Base-by-base conservation (phyloP, 164 flowering plant species). In the Kingdonia uniflora region DNA sequence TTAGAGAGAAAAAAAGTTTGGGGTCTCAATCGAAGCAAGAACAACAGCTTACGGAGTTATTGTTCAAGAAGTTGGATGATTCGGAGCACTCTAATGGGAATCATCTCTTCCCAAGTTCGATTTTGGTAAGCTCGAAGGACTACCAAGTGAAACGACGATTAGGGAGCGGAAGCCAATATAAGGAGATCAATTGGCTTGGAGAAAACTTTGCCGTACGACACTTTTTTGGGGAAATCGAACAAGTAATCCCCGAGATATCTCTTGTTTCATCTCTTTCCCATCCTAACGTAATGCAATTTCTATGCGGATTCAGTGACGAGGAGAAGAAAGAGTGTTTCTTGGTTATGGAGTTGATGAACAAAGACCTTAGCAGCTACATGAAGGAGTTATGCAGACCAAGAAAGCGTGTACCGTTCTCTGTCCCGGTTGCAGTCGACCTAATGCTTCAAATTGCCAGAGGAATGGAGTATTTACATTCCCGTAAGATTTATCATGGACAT, bases 381-480 rank as follows among this genome's bases (percentile, higher is more conserved):
- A 87, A 77, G 54, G 97, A 91, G 61, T 60, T 42, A 4, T 62
- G 67, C 33, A 65, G 80, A 5, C 70, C 87, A 14, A 77, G 77
- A 66, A 78, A 71, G 42, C 66, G 76, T 10, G 29, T 70, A 33
- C 78, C 84, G 11, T 75, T 85, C 59, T 63, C 95, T 45, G 68
- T 85, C 8, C 78, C 84, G 0, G 80, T 80, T n/a, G 79, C 75
- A 1, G 74, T 85, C 40, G 95, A 91, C 66, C 45, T 85, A 56
- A 81, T 91, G 96, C 83, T 85, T 33, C 96, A 91, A 59, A 78
- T 91, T 26, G 90, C 96, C 2, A 71, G 98, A 71, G 98, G 95
- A 0, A 87, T 91, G 96, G 96, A 85, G 49, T 91, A 81, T 70
- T 83, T 91, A 15, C 96, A 91, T 57, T 74, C 86, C 1, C 56